A percentile compares a stretch with the other conserved stretches of the same genome.
Evolutionary conservation across 2,329 filamentous ascomycete species (phyloP).

Genomic region (Aspergillus ruber): DNA sequence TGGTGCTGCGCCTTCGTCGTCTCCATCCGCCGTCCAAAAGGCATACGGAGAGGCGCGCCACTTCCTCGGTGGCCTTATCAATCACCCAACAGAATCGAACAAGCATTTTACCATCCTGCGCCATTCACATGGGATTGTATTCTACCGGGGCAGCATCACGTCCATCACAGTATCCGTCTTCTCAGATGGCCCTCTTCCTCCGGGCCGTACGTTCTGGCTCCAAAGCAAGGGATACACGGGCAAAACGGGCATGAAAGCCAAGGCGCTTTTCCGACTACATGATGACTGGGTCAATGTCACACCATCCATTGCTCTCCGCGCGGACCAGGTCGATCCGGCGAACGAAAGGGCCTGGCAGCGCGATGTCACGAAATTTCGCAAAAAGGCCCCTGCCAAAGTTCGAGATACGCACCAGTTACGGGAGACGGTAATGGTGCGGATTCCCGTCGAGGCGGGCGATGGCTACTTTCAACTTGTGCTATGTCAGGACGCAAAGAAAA

Average conservation of each 20-base stretch:
- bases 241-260: slow-evolving; percentile 61
- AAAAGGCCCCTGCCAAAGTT: slow-evolving; percentile 44
- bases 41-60: slow-evolving; percentile 52
- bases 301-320: slow-evolving; percentile 44
- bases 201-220: slow-evolving; percentile 57
- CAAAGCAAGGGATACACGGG: slow-evolving; percentile 64
- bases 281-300: slow-evolving; percentile 64
- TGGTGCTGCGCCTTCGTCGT: not conserved
- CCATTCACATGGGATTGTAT: slow-evolving; percentile 58
- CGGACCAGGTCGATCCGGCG: slow-evolving; percentile 45
- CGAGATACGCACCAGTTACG: slow-evolving; percentile 49
- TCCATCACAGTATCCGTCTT: slow-evolving; percentile 61
- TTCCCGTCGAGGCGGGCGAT: slow-evolving; percentile 57
- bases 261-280: slow-evolving; percentile 55
- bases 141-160: slow-evolving; percentile 60
- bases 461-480: slow-evolving; percentile 65
- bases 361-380: slow-evolving; percentile 59
- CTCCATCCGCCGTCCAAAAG: slow-evolving; percentile 22
- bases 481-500: slow-evolving; percentile 51
- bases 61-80: slow-evolving; percentile 59
- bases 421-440: slow-evolving; percentile 59
- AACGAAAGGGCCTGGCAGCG: slow-evolving; percentile 64
- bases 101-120: slow-evolving; percentile 62
- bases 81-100: slow-evolving; percentile 58
- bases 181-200: slow-evolving; percentile 51